These are phyloP conservation scores for Ogataea methanolica DNA, from an alignment of 805 yeast species.

Conservation along the genomic window DNA sequence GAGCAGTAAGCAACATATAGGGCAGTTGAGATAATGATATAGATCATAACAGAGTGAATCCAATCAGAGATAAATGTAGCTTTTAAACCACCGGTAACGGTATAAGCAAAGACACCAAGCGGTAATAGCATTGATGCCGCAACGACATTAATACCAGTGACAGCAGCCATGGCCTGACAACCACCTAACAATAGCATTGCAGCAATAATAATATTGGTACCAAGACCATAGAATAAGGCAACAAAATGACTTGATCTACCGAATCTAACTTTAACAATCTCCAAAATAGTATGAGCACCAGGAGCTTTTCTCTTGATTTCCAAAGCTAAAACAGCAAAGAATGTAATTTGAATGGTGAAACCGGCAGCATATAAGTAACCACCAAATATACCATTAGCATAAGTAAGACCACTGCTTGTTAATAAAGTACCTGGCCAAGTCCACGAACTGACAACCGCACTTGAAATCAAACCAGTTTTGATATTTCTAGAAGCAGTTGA, in stretches of 20 bases:
- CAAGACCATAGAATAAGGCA: slow-evolving; percentile 32
- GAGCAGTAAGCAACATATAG: slow-evolving; percentile 26
- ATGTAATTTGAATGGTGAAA: slow-evolving; percentile 33
- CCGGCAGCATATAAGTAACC: slow-evolving; percentile 27
- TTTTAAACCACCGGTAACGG: slow-evolving; percentile 46
- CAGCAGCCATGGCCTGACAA: slow-evolving; percentile 35
- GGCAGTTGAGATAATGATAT: slow-evolving; percentile 29
- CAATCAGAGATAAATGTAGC: slow-evolving; percentile 50
- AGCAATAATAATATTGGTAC: slow-evolving; percentile 34
- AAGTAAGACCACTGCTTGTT: slow-evolving; percentile 22
- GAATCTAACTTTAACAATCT: slow-evolving; percentile 33
- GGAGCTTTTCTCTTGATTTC: slow-evolving; percentile 39
- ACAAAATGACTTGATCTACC: slow-evolving; percentile 34
- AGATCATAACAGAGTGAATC: slow-evolving; percentile 44
- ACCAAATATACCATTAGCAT: slow-evolving; percentile 16
- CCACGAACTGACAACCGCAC: slow-evolving; percentile 41
- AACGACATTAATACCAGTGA: slow-evolving; percentile 41
- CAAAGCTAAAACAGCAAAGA: slow-evolving; percentile 34
- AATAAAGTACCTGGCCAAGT: slow-evolving; percentile 28
- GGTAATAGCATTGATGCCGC: slow-evolving; percentile 44
- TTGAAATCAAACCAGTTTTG: slow-evolving; percentile 38
- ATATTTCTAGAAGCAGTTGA: slow-evolving; percentile 42
- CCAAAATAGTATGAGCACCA: slow-evolving; percentile 37
- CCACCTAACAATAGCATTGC: slow-evolving; percentile 40
- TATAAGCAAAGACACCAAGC: slow-evolving; percentile 43